phyloP scores from a whole-genome alignment of 2,329 filamentous ascomycete species.

The Huntiella omanensis region DNA sequence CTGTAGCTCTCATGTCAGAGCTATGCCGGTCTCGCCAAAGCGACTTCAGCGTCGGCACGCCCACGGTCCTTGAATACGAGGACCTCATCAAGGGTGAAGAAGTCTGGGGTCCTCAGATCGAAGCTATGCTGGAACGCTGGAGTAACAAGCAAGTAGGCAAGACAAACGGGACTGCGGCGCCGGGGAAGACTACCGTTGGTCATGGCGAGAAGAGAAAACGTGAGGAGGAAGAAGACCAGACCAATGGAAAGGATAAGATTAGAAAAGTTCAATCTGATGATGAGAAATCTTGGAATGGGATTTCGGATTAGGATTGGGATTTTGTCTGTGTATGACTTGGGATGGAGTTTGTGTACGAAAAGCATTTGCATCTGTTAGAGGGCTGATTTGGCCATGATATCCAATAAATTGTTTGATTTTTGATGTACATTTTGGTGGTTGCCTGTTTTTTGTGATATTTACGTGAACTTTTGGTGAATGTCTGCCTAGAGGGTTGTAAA shows the following conservation, averaged over 20 bases:
- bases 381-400: no score
- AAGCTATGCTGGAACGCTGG: conserved; percentile 27
- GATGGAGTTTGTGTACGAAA: no score
- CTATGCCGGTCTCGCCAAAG: conserved; percentile 67
- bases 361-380: no score
- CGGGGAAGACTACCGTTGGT: conserved; percentile 3
- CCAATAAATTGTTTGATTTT: not conserved
- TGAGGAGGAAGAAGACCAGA: not conserved
- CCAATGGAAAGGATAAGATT: not conserved
- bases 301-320: conserved; percentile 18
- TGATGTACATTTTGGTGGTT: not conserved
- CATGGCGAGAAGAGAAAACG: not conserved
- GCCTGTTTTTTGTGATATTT: not conserved
- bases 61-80: conserved; percentile 59
- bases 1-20: conserved; percentile 70
- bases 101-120: conserved; percentile 63
- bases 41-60: conserved; percentile 51
- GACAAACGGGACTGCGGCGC: conserved; percentile 3
- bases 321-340: no score
- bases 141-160: conserved; percentile 8
- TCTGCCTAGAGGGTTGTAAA: not conserved
- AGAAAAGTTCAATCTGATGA: conserved; percentile 15
- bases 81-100: conserved; percentile 60
- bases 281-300: conserved; percentile 25
- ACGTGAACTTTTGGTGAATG: not conserved